Evolutionary conservation across 2,329 filamentous ascomycete species (phyloP).

Genomic region (Pseudocercospora eumusae): DNA sequence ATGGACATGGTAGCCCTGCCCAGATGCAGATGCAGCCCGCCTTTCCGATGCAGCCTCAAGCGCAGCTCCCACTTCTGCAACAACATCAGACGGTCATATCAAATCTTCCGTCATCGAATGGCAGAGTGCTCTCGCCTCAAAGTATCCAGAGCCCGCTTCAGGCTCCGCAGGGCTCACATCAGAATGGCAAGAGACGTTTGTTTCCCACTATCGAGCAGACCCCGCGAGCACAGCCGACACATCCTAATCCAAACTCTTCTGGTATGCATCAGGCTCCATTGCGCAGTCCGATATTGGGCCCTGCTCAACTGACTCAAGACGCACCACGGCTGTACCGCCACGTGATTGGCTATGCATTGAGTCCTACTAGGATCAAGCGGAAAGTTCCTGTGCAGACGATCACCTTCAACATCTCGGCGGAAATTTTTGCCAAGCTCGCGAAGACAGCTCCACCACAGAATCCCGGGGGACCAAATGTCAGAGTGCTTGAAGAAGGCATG

Average conservation of each 20-base stretch:
- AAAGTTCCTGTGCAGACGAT: slow-evolving; percentile 47
- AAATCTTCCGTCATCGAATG: background rate
- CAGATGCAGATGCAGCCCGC: slow-evolving; percentile 2
- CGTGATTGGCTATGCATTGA: slow-evolving; percentile 54
- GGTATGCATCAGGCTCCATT: slow-evolving; percentile 63
- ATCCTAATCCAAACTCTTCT: slow-evolving; percentile 49
- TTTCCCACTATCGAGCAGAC: slow-evolving; percentile 25
- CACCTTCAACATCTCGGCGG: slow-evolving; percentile 50
- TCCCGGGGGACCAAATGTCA: slow-evolving; percentile 36
- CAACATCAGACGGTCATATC: slow-evolving; percentile 7
- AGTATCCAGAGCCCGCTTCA: background rate
- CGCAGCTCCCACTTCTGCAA: background rate
- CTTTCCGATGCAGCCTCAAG: background rate
- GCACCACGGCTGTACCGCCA: slow-evolving; percentile 56
- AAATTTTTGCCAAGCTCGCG: slow-evolving; percentile 44
- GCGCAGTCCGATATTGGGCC: slow-evolving; percentile 52
- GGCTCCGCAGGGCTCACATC: background rate
- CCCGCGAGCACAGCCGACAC: slow-evolving; percentile 42
- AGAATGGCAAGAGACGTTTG: slow-evolving; percentile 13
- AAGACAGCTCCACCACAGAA: slow-evolving; percentile 31
- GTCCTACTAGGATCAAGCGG: slow-evolving; percentile 45
- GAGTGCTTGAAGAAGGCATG: slow-evolving; percentile 53
- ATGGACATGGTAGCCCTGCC: background rate
- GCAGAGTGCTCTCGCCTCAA: background rate
- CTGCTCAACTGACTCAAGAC: slow-evolving; percentile 8